A percentile compares a stretch with the other conserved stretches of the same genome.
Conservation (phyloP, 257 asterid genomes). For the Scutellaria galericulata region DNA sequence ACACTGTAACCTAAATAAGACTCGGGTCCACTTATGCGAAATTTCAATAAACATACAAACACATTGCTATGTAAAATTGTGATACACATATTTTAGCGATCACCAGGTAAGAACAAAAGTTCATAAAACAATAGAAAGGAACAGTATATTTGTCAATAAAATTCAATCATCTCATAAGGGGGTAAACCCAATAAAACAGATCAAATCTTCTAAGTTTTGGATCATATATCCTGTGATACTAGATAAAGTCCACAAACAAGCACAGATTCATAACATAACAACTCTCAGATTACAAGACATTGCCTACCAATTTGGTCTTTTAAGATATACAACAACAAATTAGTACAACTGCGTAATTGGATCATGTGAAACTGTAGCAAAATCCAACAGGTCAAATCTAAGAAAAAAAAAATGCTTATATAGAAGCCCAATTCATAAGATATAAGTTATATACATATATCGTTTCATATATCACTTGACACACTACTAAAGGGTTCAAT, state of each 20-base stretch:
- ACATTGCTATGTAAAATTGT: too few relatives aligned
- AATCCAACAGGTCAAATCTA: neutral
- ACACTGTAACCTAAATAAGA: too few relatives aligned
- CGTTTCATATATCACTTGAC: conserved; percentile 20
- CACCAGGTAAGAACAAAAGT: too few relatives aligned
- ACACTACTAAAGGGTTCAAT: conserved; percentile 16
- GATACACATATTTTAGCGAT: too few relatives aligned
- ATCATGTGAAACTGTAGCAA: conserved; percentile 1
- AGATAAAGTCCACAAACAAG: neutral
- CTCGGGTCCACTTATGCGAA: too few relatives aligned
- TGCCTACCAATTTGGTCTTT: neutral
- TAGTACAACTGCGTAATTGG: neutral
- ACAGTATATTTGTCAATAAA: neutral
- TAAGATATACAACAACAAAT: neutral
- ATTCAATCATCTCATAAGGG: neutral
- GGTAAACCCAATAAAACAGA: neutral
- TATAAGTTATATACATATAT: neutral
- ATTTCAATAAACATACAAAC: too few relatives aligned
- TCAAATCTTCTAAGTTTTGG: too few relatives aligned
- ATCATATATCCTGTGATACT: too few relatives aligned
- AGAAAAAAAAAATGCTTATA: neutral
- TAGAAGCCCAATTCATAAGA: neutral
- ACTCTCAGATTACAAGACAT: neutral
- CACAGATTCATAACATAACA: neutral
- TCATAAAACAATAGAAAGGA: too few relatives aligned